Percentiles rank a stretch among this genome's conserved stretches.
phyloP scores from a whole-genome alignment of 2,329 filamentous ascomycete genomes.

The Phyllosticta paracitricarpa region DNA sequence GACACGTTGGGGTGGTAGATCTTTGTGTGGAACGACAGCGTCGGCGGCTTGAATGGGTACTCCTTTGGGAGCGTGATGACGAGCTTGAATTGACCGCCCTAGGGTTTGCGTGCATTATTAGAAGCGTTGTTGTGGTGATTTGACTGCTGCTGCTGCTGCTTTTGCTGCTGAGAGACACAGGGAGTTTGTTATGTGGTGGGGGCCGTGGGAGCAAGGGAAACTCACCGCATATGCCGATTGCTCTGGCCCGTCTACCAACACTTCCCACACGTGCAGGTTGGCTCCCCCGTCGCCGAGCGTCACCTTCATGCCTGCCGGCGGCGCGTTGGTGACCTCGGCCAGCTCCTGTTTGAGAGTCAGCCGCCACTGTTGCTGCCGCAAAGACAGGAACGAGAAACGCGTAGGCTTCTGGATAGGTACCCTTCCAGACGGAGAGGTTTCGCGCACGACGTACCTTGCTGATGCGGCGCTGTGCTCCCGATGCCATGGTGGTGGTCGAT shows the following conservation, averaged over 20 bases:
- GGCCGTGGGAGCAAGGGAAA: conserved; percentile 2
- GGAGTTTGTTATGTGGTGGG: not conserved
- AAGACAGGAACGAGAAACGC: not conserved
- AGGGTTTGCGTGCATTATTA: not conserved
- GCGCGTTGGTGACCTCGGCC: conserved; percentile 44
- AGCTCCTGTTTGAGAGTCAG: conserved; percentile 44
- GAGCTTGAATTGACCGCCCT: conserved; percentile 67
- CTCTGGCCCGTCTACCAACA: conserved; percentile 55
- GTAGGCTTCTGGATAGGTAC: not conserved
- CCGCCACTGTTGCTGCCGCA: not conserved
- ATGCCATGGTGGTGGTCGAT: conserved; percentile 1
- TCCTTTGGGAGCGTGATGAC: conserved; percentile 62
- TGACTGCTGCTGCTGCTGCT: not conserved
- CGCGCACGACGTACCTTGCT: not conserved
- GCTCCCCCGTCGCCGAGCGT: conserved; percentile 47
- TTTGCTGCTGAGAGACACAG: too few species aligned
- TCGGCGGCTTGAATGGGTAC: conserved; percentile 85
- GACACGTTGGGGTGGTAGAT: conserved; percentile 94
- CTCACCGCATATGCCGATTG: conserved; percentile 54
- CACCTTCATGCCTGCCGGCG: conserved; percentile 48
- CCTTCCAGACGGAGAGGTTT: too few species aligned
- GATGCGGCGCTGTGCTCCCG: conserved; percentile 8
- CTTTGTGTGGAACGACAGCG: conserved; percentile 71
- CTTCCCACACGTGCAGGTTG: conserved; percentile 59
- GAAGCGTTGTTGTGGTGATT: not conserved